These are phyloP conservation scores for Linanthus parryae DNA, from an alignment of 148 eudicot species.

Conservation along the genomic window DNA sequence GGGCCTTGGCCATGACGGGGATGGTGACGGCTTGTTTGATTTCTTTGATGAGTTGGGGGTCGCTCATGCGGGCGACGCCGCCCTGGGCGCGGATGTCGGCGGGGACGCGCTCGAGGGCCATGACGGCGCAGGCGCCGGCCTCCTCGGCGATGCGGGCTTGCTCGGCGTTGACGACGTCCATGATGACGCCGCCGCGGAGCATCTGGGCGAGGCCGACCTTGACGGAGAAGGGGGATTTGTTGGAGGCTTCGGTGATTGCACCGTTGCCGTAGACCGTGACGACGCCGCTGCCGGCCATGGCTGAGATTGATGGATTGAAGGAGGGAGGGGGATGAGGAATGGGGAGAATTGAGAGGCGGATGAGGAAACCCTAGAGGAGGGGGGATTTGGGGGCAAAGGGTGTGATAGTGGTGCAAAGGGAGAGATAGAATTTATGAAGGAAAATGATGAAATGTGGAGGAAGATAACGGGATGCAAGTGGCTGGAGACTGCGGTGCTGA, in stretches of 20 bases:
- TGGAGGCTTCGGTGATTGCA: conserved; percentile 56
- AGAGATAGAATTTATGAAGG: too few relatives aligned
- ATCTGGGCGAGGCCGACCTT: conserved; percentile 95
- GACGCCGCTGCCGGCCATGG: conserved; percentile 50
- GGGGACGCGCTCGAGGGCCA: conserved; percentile 95
- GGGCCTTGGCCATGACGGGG: conserved; percentile 94
- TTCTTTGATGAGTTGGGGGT: conserved; percentile 86
- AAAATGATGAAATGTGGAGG: too few relatives aligned
- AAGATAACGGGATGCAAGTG: too few relatives aligned
- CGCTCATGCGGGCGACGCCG: conserved; percentile 92
- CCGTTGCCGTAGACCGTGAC: conserved; percentile 74
- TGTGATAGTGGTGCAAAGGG: neutral
- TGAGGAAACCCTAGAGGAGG: neutral
- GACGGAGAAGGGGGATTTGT: conserved; percentile 79
- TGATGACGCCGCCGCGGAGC: conserved; percentile 95
- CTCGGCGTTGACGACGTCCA: conserved; percentile 91
- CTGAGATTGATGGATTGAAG: neutral
- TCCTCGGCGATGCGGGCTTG: conserved; percentile 92
- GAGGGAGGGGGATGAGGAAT: neutral
- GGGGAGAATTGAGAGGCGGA: neutral
- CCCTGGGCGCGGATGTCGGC: conserved; percentile 96
- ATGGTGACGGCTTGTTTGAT: conserved; percentile 84
- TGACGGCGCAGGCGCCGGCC: conserved; percentile 96
- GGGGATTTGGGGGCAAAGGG: neutral
- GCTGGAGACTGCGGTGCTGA: too few relatives aligned